These are phyloP conservation scores for Exophiala bonariae DNA, from an alignment of 2,329 filamentous ascomycete genomes.

Conservation along the genomic window DNA sequence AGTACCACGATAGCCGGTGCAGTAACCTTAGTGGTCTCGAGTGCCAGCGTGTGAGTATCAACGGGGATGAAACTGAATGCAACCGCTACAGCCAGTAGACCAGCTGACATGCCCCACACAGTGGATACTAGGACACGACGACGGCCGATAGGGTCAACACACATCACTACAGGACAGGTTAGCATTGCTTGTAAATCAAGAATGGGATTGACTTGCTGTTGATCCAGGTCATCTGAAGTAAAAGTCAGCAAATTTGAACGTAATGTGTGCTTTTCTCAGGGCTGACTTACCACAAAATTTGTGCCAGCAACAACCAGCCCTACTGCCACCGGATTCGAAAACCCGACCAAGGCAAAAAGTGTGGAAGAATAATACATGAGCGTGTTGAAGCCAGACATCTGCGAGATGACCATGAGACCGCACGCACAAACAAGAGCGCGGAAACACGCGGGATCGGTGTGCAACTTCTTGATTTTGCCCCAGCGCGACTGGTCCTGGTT, in stretches of 20 bases:
- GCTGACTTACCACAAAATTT: constrained; percentile 75
- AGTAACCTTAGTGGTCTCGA: constrained; percentile 25
- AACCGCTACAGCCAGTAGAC: constrained; percentile 68
- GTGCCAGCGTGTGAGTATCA: constrained; percentile 22
- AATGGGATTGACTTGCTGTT: constrained; percentile 36
- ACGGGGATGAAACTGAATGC: constrained; percentile 67
- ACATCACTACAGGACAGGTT: constrained; percentile 17
- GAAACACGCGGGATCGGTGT: constrained; percentile 23
- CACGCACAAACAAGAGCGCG: constrained; percentile 82
- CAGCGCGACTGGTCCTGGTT: constrained; percentile 20
- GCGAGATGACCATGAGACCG: constrained; percentile 81
- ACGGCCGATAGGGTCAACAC: constrained; percentile 80
- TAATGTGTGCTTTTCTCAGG: too few relatives aligned
- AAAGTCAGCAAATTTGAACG: too few relatives aligned
- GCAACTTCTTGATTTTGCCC: constrained; percentile 38
- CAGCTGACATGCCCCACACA: constrained; percentile 77
- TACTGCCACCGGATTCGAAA: constrained; percentile 74
- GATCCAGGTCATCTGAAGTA: constrained; percentile 70
- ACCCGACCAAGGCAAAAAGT: constrained; percentile 76
- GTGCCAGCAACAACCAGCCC: constrained; percentile 78
- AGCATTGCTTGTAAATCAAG: too few relatives aligned
- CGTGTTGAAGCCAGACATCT: constrained; percentile 86
- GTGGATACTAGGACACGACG: constrained; percentile 78
- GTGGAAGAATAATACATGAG: constrained; percentile 90
- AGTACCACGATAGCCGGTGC: constrained; percentile 60